Evolutionary conservation across 495 filamentous ascomycete genomes (phyloP).

Genomic region (Penicillium taxi): DNA sequence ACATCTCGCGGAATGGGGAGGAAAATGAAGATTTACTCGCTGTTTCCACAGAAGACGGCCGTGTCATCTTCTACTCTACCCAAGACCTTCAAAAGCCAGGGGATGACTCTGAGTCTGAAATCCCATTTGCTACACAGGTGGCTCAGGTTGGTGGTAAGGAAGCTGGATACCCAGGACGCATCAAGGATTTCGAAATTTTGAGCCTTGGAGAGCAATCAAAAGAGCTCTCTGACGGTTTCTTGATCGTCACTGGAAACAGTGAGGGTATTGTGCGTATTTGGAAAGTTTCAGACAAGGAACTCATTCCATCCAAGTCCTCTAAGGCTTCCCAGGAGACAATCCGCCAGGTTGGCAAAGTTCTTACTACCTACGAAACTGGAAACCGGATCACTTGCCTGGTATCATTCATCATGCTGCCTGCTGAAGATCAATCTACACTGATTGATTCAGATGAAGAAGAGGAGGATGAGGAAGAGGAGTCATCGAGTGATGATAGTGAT

Average conservation of each 20-base stretch:
- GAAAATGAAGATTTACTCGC: conserved; percentile 51
- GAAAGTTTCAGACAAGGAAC: conserved; percentile 40
- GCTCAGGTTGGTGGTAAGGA: conserved; percentile 71
- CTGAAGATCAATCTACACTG: conserved; percentile 29
- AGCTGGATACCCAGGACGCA: conserved; percentile 55
- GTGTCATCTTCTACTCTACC: conserved; percentile 78
- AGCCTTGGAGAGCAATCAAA: conserved; percentile 29
- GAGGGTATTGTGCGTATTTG: conserved; percentile 77
- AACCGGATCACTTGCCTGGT: conserved; percentile 85
- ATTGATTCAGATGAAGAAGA: conserved; percentile 29
- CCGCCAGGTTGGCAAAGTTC: conserved; percentile 57
- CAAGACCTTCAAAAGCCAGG: conserved; percentile 25
- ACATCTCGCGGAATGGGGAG: conserved; percentile 47
- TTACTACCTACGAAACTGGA: conserved; percentile 75
- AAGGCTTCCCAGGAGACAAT: conserved; percentile 32
- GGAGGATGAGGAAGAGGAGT: conserved; percentile 38
- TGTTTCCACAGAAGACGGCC: conserved; percentile 88
- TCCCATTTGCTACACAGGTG: conserved; percentile 49
- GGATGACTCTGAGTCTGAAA: conserved; percentile 28
- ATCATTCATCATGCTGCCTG: conserved; percentile 68
- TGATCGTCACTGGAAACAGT: conserved; percentile 71
- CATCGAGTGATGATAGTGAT: conserved; percentile 39
- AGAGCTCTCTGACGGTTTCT: conserved; percentile 30
- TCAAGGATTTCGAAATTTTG: conserved; percentile 82
- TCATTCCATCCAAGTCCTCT: conserved; percentile 14